Conservation (phyloP, 2,329 filamentous ascomycete species). For the Cladophialophora bantiana region DNA sequence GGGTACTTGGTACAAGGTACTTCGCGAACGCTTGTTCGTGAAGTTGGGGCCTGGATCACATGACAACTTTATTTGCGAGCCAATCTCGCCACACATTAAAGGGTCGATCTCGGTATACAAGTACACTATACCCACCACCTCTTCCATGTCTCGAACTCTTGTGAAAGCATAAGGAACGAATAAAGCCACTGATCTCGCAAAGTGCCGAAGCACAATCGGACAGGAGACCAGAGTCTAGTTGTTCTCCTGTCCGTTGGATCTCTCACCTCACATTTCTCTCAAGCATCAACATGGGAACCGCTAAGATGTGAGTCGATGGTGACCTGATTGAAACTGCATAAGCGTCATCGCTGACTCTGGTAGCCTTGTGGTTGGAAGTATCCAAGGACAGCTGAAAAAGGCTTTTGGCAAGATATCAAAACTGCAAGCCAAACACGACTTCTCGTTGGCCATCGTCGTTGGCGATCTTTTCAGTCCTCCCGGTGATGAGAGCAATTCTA, state of each 20-base stretch:
- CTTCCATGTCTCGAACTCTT: too few species aligned
- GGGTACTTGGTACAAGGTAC: neutral
- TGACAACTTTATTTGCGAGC: too few species aligned
- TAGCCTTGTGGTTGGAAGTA: constrained; percentile 77
- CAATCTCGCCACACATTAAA: too few species aligned
- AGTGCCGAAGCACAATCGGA: neutral
- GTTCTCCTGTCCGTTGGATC: neutral
- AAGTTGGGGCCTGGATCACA: too few species aligned
- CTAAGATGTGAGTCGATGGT: constrained; percentile 32
- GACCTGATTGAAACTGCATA: neutral
- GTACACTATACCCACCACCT: too few species aligned
- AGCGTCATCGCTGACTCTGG: constrained; percentile 3
- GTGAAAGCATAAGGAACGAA: too few species aligned
- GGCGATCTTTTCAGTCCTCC: constrained; percentile 78
- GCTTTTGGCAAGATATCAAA: constrained; percentile 81
- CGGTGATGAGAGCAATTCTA: constrained; percentile 52
- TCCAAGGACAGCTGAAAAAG: constrained; percentile 77
- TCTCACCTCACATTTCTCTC: neutral
- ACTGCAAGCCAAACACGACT: constrained; percentile 85
- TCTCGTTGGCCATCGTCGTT: constrained; percentile 81
- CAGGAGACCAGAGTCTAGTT: neutral
- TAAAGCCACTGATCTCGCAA: neutral
- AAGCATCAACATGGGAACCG: constrained; percentile 13
- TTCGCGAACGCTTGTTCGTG: too few species aligned
- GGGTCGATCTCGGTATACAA: too few species aligned